Evolutionary conservation across 139 green algal species (phyloP).

Genomic region (Coelastrella sp.): DNA sequence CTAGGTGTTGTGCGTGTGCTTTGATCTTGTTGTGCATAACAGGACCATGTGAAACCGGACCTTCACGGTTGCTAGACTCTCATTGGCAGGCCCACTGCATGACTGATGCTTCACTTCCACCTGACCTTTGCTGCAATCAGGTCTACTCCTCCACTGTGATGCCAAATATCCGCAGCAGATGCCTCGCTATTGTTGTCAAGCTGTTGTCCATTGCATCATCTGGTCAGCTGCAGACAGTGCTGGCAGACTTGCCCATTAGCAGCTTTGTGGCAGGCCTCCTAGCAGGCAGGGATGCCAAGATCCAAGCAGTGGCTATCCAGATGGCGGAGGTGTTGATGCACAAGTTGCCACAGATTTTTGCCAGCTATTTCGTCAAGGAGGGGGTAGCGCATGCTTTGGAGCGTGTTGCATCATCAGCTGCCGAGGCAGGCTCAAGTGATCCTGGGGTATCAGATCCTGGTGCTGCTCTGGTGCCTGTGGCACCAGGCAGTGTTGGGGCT

Average conservation of each 20-base stretch:
- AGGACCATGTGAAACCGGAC: not conserved
- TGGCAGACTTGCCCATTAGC: constrained; percentile 81
- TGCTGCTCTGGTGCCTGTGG: not conserved
- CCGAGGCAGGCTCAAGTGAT: not conserved
- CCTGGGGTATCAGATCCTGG: not conserved
- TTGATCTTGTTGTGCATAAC: not conserved
- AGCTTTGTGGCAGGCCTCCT: constrained; percentile 89
- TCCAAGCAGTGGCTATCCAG: constrained; percentile 60
- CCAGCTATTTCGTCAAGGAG: constrained; percentile 89
- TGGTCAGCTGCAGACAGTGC: constrained; percentile 67
- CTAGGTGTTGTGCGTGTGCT: too few relatives aligned
- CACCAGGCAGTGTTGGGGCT: not conserved
- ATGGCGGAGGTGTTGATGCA: constrained; percentile 92
- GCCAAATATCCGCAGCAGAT: constrained; percentile 76
- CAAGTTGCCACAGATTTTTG: constrained; percentile 87
- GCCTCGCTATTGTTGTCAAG: constrained; percentile 78
- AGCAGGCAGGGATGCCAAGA: constrained; percentile 65
- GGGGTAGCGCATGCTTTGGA: constrained; percentile 91
- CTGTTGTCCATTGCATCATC: constrained; percentile 71
- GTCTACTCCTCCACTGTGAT: constrained; percentile 74
- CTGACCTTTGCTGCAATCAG: constrained; percentile 42
- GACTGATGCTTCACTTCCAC: not conserved
- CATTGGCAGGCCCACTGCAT: not conserved
- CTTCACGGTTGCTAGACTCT: not conserved
- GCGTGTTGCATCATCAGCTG: constrained; percentile 70